Base-by-base conservation (phyloP, 2,329 filamentous ascomycete species). In the Ophiostoma sp. region DNA sequence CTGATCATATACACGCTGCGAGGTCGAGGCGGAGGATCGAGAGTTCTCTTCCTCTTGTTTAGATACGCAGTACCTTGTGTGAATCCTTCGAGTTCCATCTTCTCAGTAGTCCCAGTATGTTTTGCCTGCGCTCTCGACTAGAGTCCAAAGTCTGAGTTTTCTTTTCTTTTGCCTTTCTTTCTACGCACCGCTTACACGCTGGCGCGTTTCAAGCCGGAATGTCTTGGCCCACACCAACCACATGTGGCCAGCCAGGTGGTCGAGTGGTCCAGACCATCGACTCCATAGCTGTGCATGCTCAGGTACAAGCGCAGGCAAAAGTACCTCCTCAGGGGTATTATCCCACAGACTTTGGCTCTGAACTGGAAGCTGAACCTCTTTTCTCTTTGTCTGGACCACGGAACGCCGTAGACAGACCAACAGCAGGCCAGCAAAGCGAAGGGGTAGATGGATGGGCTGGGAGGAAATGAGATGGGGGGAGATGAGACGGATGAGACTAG, bases 191-290 rank as follows among this genome's bases (percentile, higher is more conserved):
- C 11, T 14, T 55, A 11, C 49, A 55, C 49, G 49, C 27, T 55
- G 49, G 49, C 49, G 49, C 49, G 49, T 55, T 55, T 55, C 49
- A 55, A 55, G 18, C 4, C 49, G 18, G 18, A n/a, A 55, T 55
- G 49, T 55, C 49, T 55, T 55, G 49, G 49, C 49, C 49, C 49
- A 55, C 49, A 55, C 18, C 47, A 52, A 27, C 16, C 49, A 55
- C 49, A 55, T 55, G 49, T 55, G 49, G n/a, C 49, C 3, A 27
- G 27, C 27, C 27, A 55, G 18, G 49, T n/a, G 8, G 49, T 52
- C 47, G n/a, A 18, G 47, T 47, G 16, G 11, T 52, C 16, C 14
- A 47, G 45, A 14, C 49, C 49, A 55, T 55, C 27, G 27, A 55
- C n/a, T 52, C 47, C 42, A 1, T 9, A 55, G 49, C 27, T 27